These are phyloP conservation scores for Nakaseomyces delphensis DNA, from an alignment of 1,139 yeast species.

Conservation along the genomic window DNA sequence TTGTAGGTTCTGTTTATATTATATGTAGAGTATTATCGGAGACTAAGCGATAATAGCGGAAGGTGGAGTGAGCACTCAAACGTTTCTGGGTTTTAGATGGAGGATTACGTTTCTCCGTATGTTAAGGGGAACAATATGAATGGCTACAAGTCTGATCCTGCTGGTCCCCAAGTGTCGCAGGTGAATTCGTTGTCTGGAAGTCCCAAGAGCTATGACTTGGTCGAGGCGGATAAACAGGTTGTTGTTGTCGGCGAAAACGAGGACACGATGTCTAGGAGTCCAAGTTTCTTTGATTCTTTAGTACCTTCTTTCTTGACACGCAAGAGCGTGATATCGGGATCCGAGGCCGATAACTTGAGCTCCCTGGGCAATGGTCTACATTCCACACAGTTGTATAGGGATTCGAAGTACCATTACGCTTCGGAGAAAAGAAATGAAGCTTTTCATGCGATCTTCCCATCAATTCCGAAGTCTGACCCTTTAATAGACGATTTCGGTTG, in stretches of 20 bases:
- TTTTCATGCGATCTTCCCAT: conserved; percentile 66
- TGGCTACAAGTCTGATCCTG: conserved; percentile 42
- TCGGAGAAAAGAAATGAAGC: conserved; percentile 61
- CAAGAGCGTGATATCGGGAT: conserved; percentile 6
- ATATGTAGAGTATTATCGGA: too few relatives aligned
- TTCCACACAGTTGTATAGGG: conserved; percentile 17
- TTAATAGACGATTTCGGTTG: conserved; percentile 81
- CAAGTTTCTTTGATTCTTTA: conserved; percentile 17
- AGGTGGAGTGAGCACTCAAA: too few relatives aligned
- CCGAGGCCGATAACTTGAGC: conserved; percentile 23
- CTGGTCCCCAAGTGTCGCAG: conserved; percentile 50
- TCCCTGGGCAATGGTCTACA: conserved; percentile 35
- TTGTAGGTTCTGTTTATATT: too few relatives aligned
- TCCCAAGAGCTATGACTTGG: neutral
- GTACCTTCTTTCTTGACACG: conserved; percentile 13
- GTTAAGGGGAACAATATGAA: conserved; percentile 7
- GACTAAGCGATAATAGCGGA: too few relatives aligned
- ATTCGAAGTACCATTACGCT: conserved; percentile 45
- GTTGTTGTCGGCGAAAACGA: neutral
- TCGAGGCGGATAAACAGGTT: too few relatives aligned
- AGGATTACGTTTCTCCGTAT: conserved; percentile 6
- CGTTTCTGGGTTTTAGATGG: neutral
- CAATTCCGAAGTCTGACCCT: conserved; percentile 61
- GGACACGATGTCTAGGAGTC: neutral
- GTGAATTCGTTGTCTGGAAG: conserved; percentile 35